These are phyloP conservation scores for Knoxdaviesia capensis DNA, from an alignment of 2,329 filamentous ascomycete species.

Conservation along the genomic window DNA sequence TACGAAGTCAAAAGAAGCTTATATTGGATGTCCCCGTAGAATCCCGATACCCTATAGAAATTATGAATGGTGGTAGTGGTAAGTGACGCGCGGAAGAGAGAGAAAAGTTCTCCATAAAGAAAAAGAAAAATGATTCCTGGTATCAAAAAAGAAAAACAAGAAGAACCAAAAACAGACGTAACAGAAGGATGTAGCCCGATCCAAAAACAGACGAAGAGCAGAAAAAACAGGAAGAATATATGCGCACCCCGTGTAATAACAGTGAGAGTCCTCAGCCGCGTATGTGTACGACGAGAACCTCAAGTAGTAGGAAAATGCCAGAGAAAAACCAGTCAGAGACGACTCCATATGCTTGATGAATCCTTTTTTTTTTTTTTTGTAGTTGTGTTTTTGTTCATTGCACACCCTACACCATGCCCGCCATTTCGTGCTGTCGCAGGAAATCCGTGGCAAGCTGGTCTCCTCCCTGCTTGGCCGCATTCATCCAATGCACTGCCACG, in stretches of 20 bases:
- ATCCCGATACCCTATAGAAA: too few species aligned
- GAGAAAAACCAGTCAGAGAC: background rate
- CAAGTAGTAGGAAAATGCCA: background rate
- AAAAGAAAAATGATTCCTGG: background rate
- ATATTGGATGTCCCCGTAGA: too few species aligned
- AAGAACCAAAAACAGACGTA: background rate
- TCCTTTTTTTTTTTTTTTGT: background rate
- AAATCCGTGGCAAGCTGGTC: constrained; percentile 71
- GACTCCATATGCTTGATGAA: background rate
- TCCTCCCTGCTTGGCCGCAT: constrained; percentile 65
- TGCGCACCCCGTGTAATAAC: background rate
- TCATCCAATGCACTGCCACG: constrained; percentile 94
- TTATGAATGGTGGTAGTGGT: too few species aligned
- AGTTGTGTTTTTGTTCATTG: background rate
- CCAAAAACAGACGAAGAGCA: background rate
- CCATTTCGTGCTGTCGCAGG: constrained; percentile 42
- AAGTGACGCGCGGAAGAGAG: too few species aligned
- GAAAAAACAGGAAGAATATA: background rate
- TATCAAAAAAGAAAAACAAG: background rate
- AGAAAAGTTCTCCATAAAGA: background rate
- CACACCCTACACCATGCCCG: constrained; percentile 1
- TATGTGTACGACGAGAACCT: background rate
- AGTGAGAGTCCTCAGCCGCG: too few species aligned
- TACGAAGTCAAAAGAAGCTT: too few species aligned
- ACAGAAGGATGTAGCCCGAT: background rate